Evolutionary conservation across 305 asterid genomes (phyloP), one percentile per base, ranked within the genome.

Genomic region (Fraxinus albicans): DNA sequence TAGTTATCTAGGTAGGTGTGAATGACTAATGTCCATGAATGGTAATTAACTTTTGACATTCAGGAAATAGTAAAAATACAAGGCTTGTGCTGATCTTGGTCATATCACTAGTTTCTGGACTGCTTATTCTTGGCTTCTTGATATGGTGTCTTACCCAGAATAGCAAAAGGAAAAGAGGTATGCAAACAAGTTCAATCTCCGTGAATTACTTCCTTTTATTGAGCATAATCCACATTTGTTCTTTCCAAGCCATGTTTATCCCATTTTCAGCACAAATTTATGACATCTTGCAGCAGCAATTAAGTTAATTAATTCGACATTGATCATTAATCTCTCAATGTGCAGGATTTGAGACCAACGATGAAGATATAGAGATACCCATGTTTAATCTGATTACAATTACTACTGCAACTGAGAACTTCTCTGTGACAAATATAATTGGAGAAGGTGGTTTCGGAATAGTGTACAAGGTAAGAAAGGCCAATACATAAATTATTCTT

Each of bases 391-490:
- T 80, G 38, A 82, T 34, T 0, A 83, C 79, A 13, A 5, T 86
- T n/a, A 36, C 78, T 29, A 34, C 44, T 4, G 86, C 89, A 17
- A 84, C 89, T 67, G 35, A 80, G 19, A 77, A 78, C 79, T 87
- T 87, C 23, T 79, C 87, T 29, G 0, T 44, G 8, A 78, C 36
- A 13, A 82, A 86, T 63, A 9, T 84, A 31, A 58, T 87, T 35
- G 89, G 89, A 72, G 53, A 87, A 53, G 86, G 88, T 21, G 87
- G 89, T 2, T 86, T 75, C 47, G 89, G 89, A 47, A 82, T 80
- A 38, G 86, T 84, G 79, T 84, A 84, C 78, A 81, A 82, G 87
- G 89, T 81, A 50, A 50, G 60, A 50, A 50, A 50, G 60, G 21
- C 7, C 21, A 15, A 3, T 0, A 3, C 5, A 4, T 50, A 15